phyloP scores from a whole-genome alignment of 2,329 filamentous ascomycete genomes.

The Lomentospora prolificans region DNA sequence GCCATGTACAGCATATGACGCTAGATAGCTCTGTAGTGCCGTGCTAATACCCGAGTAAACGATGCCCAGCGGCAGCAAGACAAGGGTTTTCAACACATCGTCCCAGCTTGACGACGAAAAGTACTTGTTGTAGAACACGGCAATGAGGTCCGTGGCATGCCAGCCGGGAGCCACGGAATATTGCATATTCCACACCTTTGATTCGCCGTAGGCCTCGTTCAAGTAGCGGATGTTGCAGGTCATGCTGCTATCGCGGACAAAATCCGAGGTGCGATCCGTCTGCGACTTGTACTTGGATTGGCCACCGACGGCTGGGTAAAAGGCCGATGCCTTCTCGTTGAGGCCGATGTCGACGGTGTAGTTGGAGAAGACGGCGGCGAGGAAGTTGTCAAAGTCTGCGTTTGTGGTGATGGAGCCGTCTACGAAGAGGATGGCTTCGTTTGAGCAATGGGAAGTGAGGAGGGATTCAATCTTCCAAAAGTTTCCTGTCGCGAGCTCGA shows the following conservation, averaged over 20 bases:
- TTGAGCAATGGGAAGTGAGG: conserved; percentile 20
- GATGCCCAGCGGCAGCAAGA: conserved; percentile 21
- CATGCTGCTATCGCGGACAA: conserved; percentile 25
- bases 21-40: conserved; percentile 29
- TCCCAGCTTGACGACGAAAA: conserved; percentile 18
- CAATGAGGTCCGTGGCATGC: conserved; percentile 29
- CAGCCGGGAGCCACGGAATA: conserved; percentile 28
- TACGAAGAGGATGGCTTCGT: conserved; percentile 21
- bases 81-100: conserved; percentile 16
- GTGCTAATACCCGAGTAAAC: conserved; percentile 23
- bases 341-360: conserved; percentile 19
- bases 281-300: conserved; percentile 17
- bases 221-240: conserved; percentile 27
- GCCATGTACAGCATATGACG: conserved; percentile 27
- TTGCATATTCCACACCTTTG: conserved; percentile 27
- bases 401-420: conserved; percentile 19
- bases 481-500: conserved; percentile 20
- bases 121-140: conserved; percentile 28
- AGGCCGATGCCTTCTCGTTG: conserved; percentile 17
- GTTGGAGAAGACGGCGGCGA: conserved; percentile 21
- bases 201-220: conserved; percentile 24
- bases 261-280: conserved; percentile 19
- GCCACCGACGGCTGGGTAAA: conserved; percentile 17
- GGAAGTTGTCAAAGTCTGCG: conserved; percentile 21
- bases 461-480: conserved; percentile 19